Evolutionary conservation across 495 filamentous ascomycete species (phyloP).

Genomic region (Aspergillus mulundensis): DNA sequence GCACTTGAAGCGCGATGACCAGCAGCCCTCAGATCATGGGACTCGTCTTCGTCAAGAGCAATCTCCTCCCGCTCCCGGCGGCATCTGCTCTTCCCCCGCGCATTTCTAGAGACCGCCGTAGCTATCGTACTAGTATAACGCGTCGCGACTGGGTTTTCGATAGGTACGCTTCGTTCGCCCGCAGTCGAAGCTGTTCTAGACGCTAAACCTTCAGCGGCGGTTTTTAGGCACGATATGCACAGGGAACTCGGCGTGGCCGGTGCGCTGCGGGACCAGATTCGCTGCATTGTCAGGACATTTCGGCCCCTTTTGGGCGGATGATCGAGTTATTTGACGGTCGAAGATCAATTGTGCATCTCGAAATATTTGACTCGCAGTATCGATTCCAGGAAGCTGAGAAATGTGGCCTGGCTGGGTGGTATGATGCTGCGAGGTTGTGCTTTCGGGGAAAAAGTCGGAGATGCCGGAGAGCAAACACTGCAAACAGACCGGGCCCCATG

Average conservation of each 20-base stretch:
- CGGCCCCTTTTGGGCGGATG: conserved; percentile 8
- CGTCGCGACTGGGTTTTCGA: conserved; percentile 63
- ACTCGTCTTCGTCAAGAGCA: conserved; percentile 32
- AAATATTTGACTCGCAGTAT: conserved; percentile 9
- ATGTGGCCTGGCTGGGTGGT: conserved; percentile 7
- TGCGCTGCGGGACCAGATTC: conserved; percentile 65
- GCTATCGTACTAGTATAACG: conserved; percentile 70
- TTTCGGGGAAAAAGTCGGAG: conserved; percentile 21
- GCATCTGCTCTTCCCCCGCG: conserved; percentile 56
- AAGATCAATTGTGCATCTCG: conserved; percentile 1
- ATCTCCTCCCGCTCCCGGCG: conserved; percentile 60
- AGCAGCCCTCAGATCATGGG: no score
- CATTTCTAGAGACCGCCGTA: conserved; percentile 65
- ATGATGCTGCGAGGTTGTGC: conserved; percentile 16
- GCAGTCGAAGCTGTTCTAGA: conserved; percentile 51
- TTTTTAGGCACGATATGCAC: conserved; percentile 59
- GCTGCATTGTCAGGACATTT: conserved; percentile 58
- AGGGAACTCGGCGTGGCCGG: conserved; percentile 57
- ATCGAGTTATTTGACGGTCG: background rate
- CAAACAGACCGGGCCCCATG: conserved; percentile 25
- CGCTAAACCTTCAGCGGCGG: conserved; percentile 47
- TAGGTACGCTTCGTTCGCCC: conserved; percentile 47
- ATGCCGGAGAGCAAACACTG: conserved; percentile 34
- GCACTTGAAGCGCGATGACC: conserved; percentile 29
- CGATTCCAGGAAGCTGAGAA: background rate